Evolutionary conservation across 2,329 filamentous ascomycete species (phyloP).

Genomic region (Ceratocystis lukuohia): DNA sequence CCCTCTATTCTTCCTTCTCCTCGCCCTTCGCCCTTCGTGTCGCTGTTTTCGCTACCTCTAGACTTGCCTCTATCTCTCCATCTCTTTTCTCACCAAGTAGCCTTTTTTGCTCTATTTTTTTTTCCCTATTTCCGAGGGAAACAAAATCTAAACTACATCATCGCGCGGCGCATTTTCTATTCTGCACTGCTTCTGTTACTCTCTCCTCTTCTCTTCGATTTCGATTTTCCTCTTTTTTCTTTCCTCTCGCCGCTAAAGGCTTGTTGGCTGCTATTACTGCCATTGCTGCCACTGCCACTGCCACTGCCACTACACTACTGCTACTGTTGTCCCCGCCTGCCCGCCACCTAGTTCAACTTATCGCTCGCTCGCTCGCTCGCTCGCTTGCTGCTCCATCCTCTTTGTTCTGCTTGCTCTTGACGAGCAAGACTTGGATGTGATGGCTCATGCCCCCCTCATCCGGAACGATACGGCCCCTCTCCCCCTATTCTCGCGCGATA

Average conservation of each 20-base stretch:
- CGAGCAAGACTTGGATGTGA: constrained; percentile 24
- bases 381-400: not conserved
- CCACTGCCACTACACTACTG: not conserved
- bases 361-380: not conserved
- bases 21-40: not conserved
- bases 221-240: not conserved
- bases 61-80: constrained; percentile 4
- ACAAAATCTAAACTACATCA: constrained; percentile 16
- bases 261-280: no score
- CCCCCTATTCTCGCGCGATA: constrained; percentile 39
- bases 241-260: no score
- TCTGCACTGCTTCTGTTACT: not conserved
- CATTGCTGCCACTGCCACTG: not conserved
- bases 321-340: not conserved
- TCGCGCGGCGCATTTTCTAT: constrained; percentile 15
- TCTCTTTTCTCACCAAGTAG: not conserved
- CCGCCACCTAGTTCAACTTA: not conserved
- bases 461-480: constrained; percentile 46
- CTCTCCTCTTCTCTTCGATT: constrained; percentile 2
- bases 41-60: not conserved
- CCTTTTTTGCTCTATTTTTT: not conserved
- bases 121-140: not conserved
- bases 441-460: constrained; percentile 47
- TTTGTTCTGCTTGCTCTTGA: constrained; percentile 13
- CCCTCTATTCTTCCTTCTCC: not conserved